Percentiles rank a stretch among this genome's conserved stretches.
Evolutionary conservation across 208 protist genomes (phyloP).

Genomic region (Trypanosoma avium): DNA sequence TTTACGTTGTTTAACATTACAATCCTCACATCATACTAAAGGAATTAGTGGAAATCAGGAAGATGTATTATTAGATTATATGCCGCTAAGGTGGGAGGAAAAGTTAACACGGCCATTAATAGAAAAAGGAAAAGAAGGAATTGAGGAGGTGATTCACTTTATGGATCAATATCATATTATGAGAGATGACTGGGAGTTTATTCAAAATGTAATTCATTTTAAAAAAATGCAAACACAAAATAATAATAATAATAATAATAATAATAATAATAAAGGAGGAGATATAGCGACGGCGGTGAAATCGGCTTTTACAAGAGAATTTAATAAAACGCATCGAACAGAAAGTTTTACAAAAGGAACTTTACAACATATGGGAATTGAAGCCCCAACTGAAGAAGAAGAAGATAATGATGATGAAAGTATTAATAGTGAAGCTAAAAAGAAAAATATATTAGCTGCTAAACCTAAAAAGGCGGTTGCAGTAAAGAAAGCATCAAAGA

Average conservation of each 20-base stretch:
- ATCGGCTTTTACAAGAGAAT: constrained; percentile 86
- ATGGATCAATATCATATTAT: constrained; percentile 88
- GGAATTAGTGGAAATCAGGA: constrained; percentile 72
- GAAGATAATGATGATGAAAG: constrained; percentile 28
- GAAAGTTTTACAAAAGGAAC: constrained; percentile 68
- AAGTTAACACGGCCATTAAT: constrained; percentile 57
- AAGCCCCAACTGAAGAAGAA: constrained; percentile 6
- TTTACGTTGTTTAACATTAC: constrained; percentile 60
- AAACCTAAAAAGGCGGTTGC: constrained; percentile 8
- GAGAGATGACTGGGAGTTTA: constrained; percentile 91
- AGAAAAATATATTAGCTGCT: constrained; percentile 26
- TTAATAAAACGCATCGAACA: constrained; percentile 83
- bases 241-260: too few relatives aligned
- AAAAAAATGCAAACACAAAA: constrained; percentile 56
- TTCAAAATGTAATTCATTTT: constrained; percentile 69
- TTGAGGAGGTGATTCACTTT: constrained; percentile 71
- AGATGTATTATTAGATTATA: constrained; percentile 84
- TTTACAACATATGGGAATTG: constrained; percentile 34
- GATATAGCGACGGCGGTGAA: constrained; percentile 80
- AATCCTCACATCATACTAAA: constrained; percentile 46
- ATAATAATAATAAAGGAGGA: constrained; percentile 9
- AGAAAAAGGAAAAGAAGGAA: constrained; percentile 62
- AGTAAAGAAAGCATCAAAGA: constrained; percentile 21
- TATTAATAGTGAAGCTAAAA: neutral
- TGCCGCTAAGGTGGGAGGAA: constrained; percentile 73